Conservation (phyloP, 768 basidiomycete species). For the Phylloporus sp. region DNA sequence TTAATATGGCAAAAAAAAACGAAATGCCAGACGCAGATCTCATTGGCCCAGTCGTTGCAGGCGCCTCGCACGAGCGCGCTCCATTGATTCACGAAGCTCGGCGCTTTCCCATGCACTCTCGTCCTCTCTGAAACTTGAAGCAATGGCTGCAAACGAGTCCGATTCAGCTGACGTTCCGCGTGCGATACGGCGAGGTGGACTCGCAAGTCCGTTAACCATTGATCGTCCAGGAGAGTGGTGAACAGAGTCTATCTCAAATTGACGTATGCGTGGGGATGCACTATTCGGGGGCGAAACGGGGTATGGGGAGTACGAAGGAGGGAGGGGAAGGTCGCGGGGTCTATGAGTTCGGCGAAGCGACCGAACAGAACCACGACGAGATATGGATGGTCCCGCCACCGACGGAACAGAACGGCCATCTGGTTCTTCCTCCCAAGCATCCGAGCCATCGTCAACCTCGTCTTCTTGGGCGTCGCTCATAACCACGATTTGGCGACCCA, state of each 20-base stretch:
- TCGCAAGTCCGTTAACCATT: slow-evolving; percentile 8
- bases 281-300: slow-evolving; percentile 26
- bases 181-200: slow-evolving; percentile 12
- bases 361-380: slow-evolving; percentile 25
- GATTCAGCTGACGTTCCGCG: slow-evolving; percentile 37
- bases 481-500: slow-evolving; percentile 74
- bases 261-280: slow-evolving; percentile 33
- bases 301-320: slow-evolving; percentile 29
- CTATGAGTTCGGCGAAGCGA: slow-evolving; percentile 22
- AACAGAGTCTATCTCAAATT: slow-evolving; percentile 26
- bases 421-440: slow-evolving; percentile 72
- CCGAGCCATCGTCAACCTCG: slow-evolving; percentile 71
- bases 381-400: slow-evolving; percentile 17
- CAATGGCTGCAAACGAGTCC: slow-evolving; percentile 20
- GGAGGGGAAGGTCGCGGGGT: slow-evolving; percentile 23
- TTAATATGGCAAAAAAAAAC: not conserved
- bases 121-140: slow-evolving; percentile 41
- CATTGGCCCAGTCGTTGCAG: slow-evolving; percentile 17
- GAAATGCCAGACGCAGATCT: no score
- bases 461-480: slow-evolving; percentile 73
- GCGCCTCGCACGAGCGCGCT: slow-evolving; percentile 49
- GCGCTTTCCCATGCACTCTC: slow-evolving; percentile 54
- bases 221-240: slow-evolving; percentile 24
- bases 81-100: slow-evolving; percentile 70
- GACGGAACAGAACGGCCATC: not conserved